phyloP scores from a whole-genome alignment of 2,329 filamentous ascomycete species.

The Ceratocystis alfenasii region DNA sequence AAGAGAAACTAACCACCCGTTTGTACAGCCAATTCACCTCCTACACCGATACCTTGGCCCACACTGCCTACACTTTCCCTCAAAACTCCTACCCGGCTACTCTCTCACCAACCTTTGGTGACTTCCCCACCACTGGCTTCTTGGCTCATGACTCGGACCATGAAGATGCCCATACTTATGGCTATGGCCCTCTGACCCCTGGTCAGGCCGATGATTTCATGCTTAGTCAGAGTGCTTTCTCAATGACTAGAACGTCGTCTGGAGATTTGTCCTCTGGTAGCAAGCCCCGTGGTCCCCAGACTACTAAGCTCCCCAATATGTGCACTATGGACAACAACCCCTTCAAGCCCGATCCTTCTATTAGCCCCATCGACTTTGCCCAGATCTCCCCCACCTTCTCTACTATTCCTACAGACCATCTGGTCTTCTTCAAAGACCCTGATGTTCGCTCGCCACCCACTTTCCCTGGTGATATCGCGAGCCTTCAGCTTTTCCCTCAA shows the following conservation, averaged over 20 bases:
- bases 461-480: constrained; percentile 14
- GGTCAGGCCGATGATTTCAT: constrained; percentile 10
- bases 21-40: constrained; percentile 12
- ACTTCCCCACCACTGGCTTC: constrained; percentile 10
- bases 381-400: constrained; percentile 12
- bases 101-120: constrained; percentile 10
- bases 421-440: constrained; percentile 14
- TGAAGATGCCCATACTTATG: constrained; percentile 17
- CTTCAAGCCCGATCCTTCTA: constrained; percentile 9
- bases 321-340: constrained; percentile 11
- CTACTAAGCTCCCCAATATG: constrained; percentile 5
- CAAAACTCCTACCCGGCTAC: constrained; percentile 11
- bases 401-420: constrained; percentile 8
- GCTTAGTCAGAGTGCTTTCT: constrained; percentile 16
- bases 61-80: constrained; percentile 14
- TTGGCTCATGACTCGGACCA: not conserved
- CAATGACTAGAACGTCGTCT: constrained; percentile 18
- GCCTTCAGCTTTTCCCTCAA: constrained; percentile 20
- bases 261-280: constrained; percentile 19
- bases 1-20: constrained; percentile 19
- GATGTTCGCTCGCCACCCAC: constrained; percentile 8
- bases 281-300: constrained; percentile 6
- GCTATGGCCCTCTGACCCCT: constrained; percentile 9
- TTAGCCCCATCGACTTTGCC: constrained; percentile 17
- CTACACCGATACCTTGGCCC: constrained; percentile 16